These are phyloP conservation scores for Cicer pinnatifidum DNA, from an alignment of 306 rosid species.

Conservation along the genomic window DNA sequence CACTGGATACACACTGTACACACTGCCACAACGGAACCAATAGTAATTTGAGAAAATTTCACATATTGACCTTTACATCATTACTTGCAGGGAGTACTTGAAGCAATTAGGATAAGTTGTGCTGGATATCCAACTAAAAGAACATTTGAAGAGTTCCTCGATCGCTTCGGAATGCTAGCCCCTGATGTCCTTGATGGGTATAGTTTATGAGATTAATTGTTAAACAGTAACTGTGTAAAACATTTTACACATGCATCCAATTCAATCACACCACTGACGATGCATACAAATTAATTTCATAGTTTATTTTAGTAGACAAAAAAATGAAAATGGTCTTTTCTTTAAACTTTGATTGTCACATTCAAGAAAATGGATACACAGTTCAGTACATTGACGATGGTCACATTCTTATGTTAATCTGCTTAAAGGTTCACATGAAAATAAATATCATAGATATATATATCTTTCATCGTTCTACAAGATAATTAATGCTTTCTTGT, in stretches of 20 bases:
- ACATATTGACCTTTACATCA: constrained; percentile 10
- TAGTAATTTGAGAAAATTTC: constrained; percentile 1
- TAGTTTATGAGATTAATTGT: background rate
- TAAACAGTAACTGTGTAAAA: too few species aligned
- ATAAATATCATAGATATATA: background rate
- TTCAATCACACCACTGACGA: too few species aligned
- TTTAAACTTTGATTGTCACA: background rate
- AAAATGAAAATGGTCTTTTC: constrained; percentile 7
- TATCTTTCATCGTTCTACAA: constrained; percentile 32
- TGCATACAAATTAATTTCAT: too few species aligned
- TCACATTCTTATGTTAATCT: constrained; percentile 17
- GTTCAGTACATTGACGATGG: too few species aligned
- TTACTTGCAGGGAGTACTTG: constrained; percentile 78
- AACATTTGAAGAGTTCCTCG: constrained; percentile 84
- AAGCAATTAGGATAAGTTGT: constrained; percentile 88
- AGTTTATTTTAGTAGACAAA: background rate
- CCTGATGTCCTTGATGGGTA: constrained; percentile 90
- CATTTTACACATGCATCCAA: too few species aligned
- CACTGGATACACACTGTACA: too few species aligned
- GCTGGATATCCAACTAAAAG: constrained; percentile 93
- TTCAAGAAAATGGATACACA: constrained; percentile 9
- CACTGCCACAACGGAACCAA: too few species aligned
- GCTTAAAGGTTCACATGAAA: constrained; percentile 36
- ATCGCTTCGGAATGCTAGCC: constrained; percentile 88
- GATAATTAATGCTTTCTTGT: constrained; percentile 41